Base-by-base conservation (phyloP, 2,329 filamentous ascomycete species). In the Diaporthe caulivora region DNA sequence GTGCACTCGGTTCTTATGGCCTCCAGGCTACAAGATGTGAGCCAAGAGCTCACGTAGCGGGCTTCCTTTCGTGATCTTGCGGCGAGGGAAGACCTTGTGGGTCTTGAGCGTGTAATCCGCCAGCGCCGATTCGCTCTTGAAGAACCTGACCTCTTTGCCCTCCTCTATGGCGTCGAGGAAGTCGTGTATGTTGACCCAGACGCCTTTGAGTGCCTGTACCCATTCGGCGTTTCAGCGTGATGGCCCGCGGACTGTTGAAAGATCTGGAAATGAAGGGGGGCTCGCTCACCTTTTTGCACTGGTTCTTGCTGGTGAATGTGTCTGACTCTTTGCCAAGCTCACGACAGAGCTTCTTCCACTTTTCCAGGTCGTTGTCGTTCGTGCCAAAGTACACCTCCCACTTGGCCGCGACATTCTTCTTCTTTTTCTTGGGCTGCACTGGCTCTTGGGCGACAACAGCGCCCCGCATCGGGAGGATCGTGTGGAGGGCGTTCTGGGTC, bases 111-210 rank as follows among this genome's bases (percentile, higher is more conserved):
- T 87, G 76, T 86, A 86, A 0, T 65, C 6, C 0, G 80, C 74
- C 3, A 89, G 82, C 4, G 78, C 76, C 0, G 9, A 2, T 26
- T 80, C 72, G 71, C 49, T 84, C 1, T 24, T 9, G 75, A 87
- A 88, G 42, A 78, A 79, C 1, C 21, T 74, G 3, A 85, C 80
- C 0, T 62, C 71, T 0, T 74, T 58, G 1, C 79, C 80, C 17
- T 72, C 75, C 8, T 77, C 71, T 31, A 83, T 70, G 13, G 82
- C 83, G 0, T 79, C 75, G 9, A 89, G 78, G 72, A 89, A 86
- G 77, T 89, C 87, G 37, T 74, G 75, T 49, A 89, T 88, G 73
- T 89, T 89, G 72, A 89, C 82, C 78, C 84, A 83, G 6, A 88
- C 79, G 0, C 62, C 75, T n/a, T 77, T 77, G 2, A 88, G 78